Evolutionary conservation across 2,329 filamentous ascomycete genomes (phyloP).

Genomic region (Sporothrix phasma): DNA sequence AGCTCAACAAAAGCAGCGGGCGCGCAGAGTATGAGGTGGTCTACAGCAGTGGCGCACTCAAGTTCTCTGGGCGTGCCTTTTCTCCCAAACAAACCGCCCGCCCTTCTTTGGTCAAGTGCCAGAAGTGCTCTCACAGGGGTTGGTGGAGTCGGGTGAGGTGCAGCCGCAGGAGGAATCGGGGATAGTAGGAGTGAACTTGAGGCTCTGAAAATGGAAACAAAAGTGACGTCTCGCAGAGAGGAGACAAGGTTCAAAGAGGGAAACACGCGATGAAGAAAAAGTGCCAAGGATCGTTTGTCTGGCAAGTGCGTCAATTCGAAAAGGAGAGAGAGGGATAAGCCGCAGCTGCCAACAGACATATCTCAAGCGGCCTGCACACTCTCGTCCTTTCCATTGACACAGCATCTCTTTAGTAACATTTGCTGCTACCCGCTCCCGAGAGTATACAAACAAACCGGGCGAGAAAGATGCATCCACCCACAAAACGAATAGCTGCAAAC

Average conservation of each 20-base stretch:
- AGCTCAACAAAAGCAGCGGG: neutral
- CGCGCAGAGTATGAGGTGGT: neutral
- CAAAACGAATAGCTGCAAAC: constrained; percentile 3
- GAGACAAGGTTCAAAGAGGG: neutral
- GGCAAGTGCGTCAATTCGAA: neutral
- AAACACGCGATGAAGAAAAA: too few relatives aligned
- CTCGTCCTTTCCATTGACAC: neutral
- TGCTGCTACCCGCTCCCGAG: constrained; percentile 10
- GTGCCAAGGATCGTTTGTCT: neutral
- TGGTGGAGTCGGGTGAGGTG: neutral
- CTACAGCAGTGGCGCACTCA: neutral
- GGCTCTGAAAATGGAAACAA: constrained; percentile 12
- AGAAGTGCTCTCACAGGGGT: constrained; percentile 5
- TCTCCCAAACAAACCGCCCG: neutral
- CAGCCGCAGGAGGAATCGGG: neutral
- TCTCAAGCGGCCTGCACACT: neutral
- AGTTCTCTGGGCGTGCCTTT: neutral
- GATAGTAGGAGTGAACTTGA: constrained; percentile 2
- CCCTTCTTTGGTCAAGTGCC: constrained; percentile 11
- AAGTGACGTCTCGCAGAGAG: neutral
- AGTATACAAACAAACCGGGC: constrained; percentile 8
- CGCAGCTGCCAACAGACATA: neutral
- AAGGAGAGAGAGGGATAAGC: too few relatives aligned
- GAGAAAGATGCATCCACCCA: constrained; percentile 2
- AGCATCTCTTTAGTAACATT: constrained; percentile 6